Evolutionary conservation across 169 alveolate genomes (phyloP).

Genomic region (Babesia ovis): DNA sequence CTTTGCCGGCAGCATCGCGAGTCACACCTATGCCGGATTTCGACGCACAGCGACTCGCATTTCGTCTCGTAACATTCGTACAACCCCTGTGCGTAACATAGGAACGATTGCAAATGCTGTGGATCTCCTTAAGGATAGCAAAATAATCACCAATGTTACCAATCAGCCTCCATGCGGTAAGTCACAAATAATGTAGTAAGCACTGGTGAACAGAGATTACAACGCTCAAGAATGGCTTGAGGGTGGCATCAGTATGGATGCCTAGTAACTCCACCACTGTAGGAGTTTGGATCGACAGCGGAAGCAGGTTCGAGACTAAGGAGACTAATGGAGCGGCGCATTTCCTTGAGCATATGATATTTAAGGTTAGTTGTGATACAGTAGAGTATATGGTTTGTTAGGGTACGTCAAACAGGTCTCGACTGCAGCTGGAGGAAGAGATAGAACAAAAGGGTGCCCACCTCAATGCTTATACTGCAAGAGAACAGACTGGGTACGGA

Average conservation of each 20-base stretch:
- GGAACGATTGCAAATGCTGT: conserved; percentile 33
- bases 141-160: conserved; percentile 23
- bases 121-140: conserved; percentile 53
- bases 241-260: conserved; percentile 86
- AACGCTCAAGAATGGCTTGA: conserved; percentile 83
- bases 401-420: conserved; percentile 91
- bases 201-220: conserved; percentile 53
- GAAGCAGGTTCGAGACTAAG: conserved; percentile 91
- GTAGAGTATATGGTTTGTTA: background rate
- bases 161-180: conserved; percentile 68
- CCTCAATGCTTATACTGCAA: conserved; percentile 95
- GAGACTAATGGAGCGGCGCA: conserved; percentile 95
- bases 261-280: conserved; percentile 84
- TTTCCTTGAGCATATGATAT: conserved; percentile 95
- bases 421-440: conserved; percentile 90
- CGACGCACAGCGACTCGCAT: background rate
- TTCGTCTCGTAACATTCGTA: background rate
- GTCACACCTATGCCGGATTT: conserved; percentile 24
- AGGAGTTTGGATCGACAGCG: conserved; percentile 94
- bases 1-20: conserved; percentile 19
- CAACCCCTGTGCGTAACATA: background rate
- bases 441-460: conserved; percentile 96
- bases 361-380: conserved; percentile 78
- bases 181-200: background rate
- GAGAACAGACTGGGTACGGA: conserved; percentile 93